phyloP scores from a whole-genome alignment of 2,329 filamentous ascomycete species.

The Pseudocercospora cruenta region DNA sequence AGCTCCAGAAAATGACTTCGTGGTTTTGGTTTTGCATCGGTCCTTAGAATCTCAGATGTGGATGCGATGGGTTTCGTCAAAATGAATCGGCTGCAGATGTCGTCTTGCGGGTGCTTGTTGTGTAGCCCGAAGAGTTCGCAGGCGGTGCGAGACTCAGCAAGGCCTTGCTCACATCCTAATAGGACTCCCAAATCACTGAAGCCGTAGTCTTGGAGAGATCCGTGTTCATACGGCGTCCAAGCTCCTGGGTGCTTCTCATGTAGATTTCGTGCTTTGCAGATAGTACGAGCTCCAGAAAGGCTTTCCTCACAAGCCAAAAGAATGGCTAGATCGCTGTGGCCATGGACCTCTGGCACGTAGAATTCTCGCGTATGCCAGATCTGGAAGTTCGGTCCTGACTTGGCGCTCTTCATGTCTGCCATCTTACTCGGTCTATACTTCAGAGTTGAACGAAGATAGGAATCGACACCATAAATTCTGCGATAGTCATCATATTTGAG shows the following conservation, averaged over 20 bases:
- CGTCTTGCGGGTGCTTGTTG: background rate
- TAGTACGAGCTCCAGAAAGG: background rate
- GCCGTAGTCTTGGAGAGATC: background rate
- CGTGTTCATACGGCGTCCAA: background rate
- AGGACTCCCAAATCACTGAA: background rate
- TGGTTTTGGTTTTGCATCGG: background rate
- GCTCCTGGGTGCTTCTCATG: background rate
- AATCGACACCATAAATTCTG: too few species aligned
- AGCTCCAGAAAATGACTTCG: background rate
- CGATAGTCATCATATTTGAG: too few species aligned
- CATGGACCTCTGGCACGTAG: too few species aligned
- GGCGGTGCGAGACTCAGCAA: too few species aligned
- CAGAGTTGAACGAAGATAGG: too few species aligned
- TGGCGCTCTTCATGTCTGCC: too few species aligned
- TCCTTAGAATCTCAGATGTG: background rate
- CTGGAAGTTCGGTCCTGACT: too few species aligned
- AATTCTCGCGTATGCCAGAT: too few species aligned
- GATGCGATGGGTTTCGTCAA: background rate
- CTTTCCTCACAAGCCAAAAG: background rate
- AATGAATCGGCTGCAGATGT: background rate
- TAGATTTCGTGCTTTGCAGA: background rate
- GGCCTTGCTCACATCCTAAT: background rate
- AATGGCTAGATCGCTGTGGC: background rate
- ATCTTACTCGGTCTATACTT: too few species aligned
- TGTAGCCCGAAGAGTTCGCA: background rate